phyloP scores from a whole-genome alignment of 2,329 filamentous ascomycete species.

The Cladophialophora exuberans region DNA sequence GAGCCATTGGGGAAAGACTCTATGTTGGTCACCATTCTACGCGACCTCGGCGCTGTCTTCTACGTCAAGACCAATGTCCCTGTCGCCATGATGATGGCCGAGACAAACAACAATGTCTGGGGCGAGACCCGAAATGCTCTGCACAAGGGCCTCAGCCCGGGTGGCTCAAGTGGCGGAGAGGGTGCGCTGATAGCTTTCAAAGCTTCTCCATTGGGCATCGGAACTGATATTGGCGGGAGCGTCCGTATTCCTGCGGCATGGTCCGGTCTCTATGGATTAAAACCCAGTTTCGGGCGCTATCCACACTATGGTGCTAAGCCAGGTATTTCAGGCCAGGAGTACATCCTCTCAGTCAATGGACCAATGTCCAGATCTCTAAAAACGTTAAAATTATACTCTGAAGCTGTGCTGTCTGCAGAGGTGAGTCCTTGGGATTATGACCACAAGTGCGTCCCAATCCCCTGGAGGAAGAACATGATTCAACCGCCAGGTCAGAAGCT shows the following conservation, averaged over 20 bases:
- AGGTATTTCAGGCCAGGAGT: slow-evolving; percentile 44
- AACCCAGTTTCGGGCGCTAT: slow-evolving; percentile 45
- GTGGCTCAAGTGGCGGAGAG: slow-evolving; percentile 43
- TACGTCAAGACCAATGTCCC: slow-evolving; percentile 60
- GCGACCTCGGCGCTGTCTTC: slow-evolving; percentile 51
- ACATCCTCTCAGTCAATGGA: slow-evolving; percentile 44
- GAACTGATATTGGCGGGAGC: slow-evolving; percentile 48
- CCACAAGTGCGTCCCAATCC: slow-evolving; percentile 44
- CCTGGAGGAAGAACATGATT: slow-evolving; percentile 41
- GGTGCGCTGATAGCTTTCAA: slow-evolving; percentile 40
- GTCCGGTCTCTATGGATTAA: slow-evolving; percentile 44
- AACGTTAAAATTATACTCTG: slow-evolving; percentile 41
- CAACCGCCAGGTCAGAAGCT: slow-evolving; percentile 42
- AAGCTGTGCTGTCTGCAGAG: slow-evolving; percentile 39
- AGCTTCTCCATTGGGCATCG: slow-evolving; percentile 39
- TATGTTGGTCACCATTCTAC: slow-evolving; percentile 43
- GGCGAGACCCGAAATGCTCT: slow-evolving; percentile 45
- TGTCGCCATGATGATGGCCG: slow-evolving; percentile 51
- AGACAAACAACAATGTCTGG: slow-evolving; percentile 48
- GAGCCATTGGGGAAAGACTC: slow-evolving; percentile 36
- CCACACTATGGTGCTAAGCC: slow-evolving; percentile 42
- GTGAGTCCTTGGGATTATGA: slow-evolving; percentile 43
- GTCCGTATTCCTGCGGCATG: slow-evolving; percentile 45
- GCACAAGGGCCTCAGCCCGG: slow-evolving; percentile 40
- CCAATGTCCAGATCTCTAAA: slow-evolving; percentile 43